A percentile compares a stretch with the other conserved stretches of the same genome.
phyloP scores from a whole-genome alignment of 176 grass and related monocot genomes.

The Aegilops sharonensis region DNA sequence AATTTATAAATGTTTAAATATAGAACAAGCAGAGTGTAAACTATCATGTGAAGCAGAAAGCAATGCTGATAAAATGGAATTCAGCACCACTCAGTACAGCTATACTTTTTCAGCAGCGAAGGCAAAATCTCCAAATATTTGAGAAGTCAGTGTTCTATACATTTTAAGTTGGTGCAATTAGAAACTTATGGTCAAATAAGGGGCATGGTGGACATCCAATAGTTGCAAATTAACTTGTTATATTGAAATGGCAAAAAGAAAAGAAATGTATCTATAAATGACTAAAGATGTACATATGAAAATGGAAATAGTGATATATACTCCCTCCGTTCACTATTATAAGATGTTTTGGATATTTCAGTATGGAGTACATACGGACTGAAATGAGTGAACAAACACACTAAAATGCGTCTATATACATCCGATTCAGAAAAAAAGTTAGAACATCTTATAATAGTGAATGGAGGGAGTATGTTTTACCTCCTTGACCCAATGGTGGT shows the following conservation, averaged over 20 bases:
- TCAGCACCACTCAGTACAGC: not conserved
- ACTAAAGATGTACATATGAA: not conserved
- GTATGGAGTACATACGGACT: too few species aligned
- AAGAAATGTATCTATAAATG: not conserved
- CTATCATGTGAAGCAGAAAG: not conserved
- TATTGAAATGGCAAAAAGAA: slow-evolving; percentile 10
- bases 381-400: too few species aligned
- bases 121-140: slow-evolving; percentile 4
- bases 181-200: not conserved
- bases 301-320: not conserved
- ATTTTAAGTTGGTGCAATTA: not conserved
- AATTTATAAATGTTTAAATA: slow-evolving; percentile 11
- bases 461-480: slow-evolving; percentile 29
- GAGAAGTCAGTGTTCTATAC: not conserved
- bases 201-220: not conserved
- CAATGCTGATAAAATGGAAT: slow-evolving; percentile 1
- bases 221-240: not conserved
- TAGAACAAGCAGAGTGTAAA: not conserved
- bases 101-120: slow-evolving; percentile 11
- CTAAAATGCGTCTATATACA: too few species aligned
- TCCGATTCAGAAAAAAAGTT: too few species aligned
- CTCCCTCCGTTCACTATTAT: too few species aligned
- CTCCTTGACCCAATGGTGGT: slow-evolving; percentile 94
- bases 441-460: too few species aligned
- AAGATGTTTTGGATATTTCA: too few species aligned